A percentile compares a stretch with the other conserved stretches of the same genome.
These are phyloP conservation scores for Coniella vitis DNA, from an alignment of 2,329 filamentous ascomycete species.

Conservation along the genomic window DNA sequence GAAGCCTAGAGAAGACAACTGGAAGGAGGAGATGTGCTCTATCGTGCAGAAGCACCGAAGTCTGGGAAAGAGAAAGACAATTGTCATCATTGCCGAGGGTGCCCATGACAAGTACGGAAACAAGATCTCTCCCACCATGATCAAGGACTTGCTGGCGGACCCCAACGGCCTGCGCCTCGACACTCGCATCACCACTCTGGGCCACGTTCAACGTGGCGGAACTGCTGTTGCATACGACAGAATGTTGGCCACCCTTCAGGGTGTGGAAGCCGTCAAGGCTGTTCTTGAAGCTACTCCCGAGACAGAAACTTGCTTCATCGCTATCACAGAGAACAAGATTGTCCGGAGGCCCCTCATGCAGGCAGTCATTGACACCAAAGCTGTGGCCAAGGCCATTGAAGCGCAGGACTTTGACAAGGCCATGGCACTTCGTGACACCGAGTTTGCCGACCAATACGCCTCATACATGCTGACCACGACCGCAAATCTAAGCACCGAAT, in stretches of 20 bases:
- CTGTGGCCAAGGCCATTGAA: slow-evolving; percentile 74
- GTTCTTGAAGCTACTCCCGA: slow-evolving; percentile 85
- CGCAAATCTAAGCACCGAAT: slow-evolving; percentile 60
- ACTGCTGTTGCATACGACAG: slow-evolving; percentile 90
- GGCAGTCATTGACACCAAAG: slow-evolving; percentile 79
- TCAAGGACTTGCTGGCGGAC: slow-evolving; percentile 83
- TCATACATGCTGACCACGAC: slow-evolving; percentile 89
- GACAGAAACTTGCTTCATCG: slow-evolving; percentile 88
- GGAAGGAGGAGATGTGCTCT: slow-evolving; percentile 80
- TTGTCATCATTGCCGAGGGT: slow-evolving; percentile 95
- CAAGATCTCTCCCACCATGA: slow-evolving; percentile 72
- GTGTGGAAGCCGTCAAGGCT: slow-evolving; percentile 87
- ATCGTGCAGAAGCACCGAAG: slow-evolving; percentile 76
- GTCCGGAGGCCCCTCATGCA: slow-evolving; percentile 82
- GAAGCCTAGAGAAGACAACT: slow-evolving; percentile 78
- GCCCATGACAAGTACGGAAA: slow-evolving; percentile 78
- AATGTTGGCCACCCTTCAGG: slow-evolving; percentile 86
- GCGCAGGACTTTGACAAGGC: slow-evolving; percentile 80
- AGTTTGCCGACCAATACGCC: slow-evolving; percentile 87
- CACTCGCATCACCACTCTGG: slow-evolving; percentile 88
- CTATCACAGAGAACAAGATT: slow-evolving; percentile 97
- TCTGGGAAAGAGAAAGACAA: slow-evolving; percentile 92
- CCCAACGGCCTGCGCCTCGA: slow-evolving; percentile 73
- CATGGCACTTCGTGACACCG: slow-evolving; percentile 82
- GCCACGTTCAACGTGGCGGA: slow-evolving; percentile 95